A percentile compares a stretch with the other conserved stretches of the same genome.
Evolutionary conservation across 2,329 filamentous ascomycete genomes (phyloP).

Genomic region (Fusarium xyrophilum): DNA sequence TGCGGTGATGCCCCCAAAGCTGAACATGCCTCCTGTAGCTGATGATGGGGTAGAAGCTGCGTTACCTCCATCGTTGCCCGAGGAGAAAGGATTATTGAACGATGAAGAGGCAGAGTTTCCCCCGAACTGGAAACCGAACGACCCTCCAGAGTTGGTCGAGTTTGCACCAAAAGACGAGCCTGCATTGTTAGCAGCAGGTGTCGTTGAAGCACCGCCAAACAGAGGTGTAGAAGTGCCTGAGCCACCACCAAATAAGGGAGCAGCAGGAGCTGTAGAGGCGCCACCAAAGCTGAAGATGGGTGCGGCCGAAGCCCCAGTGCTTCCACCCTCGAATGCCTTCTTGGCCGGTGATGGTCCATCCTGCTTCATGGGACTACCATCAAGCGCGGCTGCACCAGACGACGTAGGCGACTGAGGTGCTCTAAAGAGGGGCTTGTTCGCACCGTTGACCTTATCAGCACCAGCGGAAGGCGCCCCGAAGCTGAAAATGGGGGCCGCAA

Average conservation of each 20-base stretch:
- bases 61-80: conserved; percentile 39
- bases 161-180: conserved; percentile 50
- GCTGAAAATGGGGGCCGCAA: conserved; percentile 44
- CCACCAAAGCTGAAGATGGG: conserved; percentile 49
- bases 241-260: conserved; percentile 45
- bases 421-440: conserved; percentile 50
- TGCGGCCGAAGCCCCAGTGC: conserved; percentile 34
- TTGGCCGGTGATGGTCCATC: conserved; percentile 50
- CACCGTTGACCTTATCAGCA: conserved; percentile 41
- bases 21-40: conserved; percentile 46
- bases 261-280: conserved; percentile 29
- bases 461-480: conserved; percentile 43
- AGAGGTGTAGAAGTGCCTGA: conserved; percentile 40
- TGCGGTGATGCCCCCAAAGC: conserved; percentile 47
- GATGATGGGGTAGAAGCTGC: conserved; percentile 32
- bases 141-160: conserved; percentile 35
- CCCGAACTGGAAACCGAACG: conserved; percentile 46
- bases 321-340: conserved; percentile 44
- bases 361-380: conserved; percentile 54
- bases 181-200: conserved; percentile 32
- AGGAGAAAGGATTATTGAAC: conserved; percentile 53
- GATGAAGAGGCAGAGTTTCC: conserved; percentile 38
- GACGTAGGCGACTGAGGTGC: conserved; percentile 46
- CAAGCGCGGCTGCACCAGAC: conserved; percentile 47
- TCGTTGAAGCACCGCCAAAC: conserved; percentile 45